A percentile compares a stretch with the other conserved stretches of the same genome.
Conservation (phyloP, 2,329 filamentous ascomycete genomes). For the Elsinoe perseae region DNA sequence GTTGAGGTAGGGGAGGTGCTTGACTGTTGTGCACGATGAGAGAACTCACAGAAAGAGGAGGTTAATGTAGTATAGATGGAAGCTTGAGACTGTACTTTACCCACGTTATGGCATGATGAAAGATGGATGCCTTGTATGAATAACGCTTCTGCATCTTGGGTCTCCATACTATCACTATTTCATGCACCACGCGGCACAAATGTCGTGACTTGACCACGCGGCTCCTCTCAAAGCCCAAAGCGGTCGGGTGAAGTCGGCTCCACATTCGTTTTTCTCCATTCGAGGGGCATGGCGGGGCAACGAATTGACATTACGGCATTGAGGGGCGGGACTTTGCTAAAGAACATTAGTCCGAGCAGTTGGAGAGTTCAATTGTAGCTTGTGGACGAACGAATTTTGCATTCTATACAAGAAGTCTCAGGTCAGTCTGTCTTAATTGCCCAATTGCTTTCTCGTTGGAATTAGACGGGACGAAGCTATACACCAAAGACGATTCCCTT, state of each 20-base stretch:
- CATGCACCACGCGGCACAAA: no score
- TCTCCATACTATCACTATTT: neutral
- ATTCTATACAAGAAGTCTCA: neutral
- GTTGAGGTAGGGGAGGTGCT: constrained; percentile 17
- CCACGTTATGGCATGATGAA: neutral
- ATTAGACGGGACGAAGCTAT: neutral
- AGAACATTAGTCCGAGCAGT: constrained; percentile 12
- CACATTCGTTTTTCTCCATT: constrained; percentile 7
- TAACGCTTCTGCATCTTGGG: neutral
- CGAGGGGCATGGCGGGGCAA: constrained; percentile 8
- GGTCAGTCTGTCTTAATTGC: neutral
- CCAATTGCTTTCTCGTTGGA: neutral
- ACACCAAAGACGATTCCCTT: neutral
- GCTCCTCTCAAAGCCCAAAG: neutral
- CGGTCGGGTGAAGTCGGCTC: constrained; percentile 4
- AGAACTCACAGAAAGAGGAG: neutral
- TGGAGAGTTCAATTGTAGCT: no score
- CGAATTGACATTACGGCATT: constrained; percentile 11
- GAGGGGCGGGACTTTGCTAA: constrained; percentile 4
- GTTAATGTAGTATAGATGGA: neutral
- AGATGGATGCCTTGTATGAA: constrained; percentile 4
- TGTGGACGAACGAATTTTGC: neutral
- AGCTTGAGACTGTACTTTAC: neutral
- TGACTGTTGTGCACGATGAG: constrained; percentile 19
- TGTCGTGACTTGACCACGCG: no score